Percentiles rank a stretch among this genome's conserved stretches.
phyloP scores from a whole-genome alignment of 2,329 filamentous ascomycete genomes.

The Neurospora sp. region DNA sequence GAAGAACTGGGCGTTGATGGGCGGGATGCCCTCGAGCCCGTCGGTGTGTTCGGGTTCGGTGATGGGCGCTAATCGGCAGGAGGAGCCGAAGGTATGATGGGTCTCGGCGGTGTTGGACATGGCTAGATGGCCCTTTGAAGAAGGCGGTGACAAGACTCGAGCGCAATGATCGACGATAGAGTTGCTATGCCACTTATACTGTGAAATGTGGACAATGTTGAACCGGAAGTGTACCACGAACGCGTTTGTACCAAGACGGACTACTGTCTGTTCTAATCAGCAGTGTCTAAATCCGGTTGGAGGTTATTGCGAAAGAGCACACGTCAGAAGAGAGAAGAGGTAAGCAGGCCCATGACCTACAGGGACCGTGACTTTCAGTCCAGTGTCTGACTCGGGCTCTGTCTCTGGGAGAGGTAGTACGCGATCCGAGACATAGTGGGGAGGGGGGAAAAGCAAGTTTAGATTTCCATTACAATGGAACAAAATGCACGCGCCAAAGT shows the following conservation, averaged over 20 bases:
- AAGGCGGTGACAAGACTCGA: background rate
- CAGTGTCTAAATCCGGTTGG: background rate
- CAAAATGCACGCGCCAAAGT: background rate
- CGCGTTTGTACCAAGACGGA: background rate
- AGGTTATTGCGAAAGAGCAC: background rate
- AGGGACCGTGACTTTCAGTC: background rate
- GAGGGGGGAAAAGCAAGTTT: background rate
- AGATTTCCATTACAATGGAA: background rate
- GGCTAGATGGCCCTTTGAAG: background rate
- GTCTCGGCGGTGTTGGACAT: constrained; percentile 1
- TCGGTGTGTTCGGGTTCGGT: constrained; percentile 26
- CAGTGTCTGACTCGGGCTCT: background rate
- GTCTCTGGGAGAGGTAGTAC: background rate
- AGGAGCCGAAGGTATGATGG: constrained; percentile 48
- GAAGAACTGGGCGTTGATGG: constrained; percentile 66
- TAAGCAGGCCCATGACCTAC: background rate
- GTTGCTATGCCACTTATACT: background rate
- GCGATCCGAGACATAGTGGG: background rate
- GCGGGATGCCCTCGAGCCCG: constrained; percentile 41
- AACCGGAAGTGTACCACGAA: background rate
- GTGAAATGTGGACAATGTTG: background rate
- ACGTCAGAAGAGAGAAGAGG: background rate
- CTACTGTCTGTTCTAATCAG: background rate
- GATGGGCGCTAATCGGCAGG: constrained; percentile 46
- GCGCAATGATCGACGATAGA: background rate